A percentile compares a stretch with the other conserved stretches of the same genome.
These are phyloP conservation scores for Corchorus capsularis DNA, from an alignment of 345 rosid species.

Conservation along the genomic window DNA sequence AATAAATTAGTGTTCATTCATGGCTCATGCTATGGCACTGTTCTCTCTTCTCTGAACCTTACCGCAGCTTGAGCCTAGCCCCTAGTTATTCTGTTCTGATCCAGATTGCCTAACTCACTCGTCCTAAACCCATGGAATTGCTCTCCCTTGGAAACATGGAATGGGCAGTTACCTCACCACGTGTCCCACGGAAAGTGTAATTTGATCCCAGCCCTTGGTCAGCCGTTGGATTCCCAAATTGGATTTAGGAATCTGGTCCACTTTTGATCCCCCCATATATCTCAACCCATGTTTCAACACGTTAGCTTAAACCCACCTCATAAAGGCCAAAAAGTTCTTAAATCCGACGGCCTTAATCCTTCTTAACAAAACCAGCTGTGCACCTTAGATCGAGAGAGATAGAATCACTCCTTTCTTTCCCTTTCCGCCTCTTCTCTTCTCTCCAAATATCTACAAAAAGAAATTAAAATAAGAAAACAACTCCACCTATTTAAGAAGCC, in stretches of 20 bases:
- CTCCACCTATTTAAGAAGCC: neutral
- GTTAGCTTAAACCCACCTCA: slow-evolving; percentile 18
- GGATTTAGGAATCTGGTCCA: slow-evolving; percentile 33
- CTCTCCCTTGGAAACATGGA: slow-evolving; percentile 21
- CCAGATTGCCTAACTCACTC: neutral
- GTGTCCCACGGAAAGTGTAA: neutral
- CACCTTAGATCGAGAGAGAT: slow-evolving; percentile 17
- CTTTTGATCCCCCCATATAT: slow-evolving; percentile 17
- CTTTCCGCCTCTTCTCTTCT: neutral
- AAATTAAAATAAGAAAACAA: neutral
- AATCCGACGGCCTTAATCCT: slow-evolving; percentile 38
- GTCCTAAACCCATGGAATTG: neutral
- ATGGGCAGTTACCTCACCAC: slow-evolving; percentile 18
- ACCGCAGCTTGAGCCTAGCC: slow-evolving; percentile 10
- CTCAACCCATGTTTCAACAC: slow-evolving; percentile 25
- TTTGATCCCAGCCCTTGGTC: neutral
- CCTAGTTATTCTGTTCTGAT: neutral
- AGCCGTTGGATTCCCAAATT: slow-evolving; percentile 31
- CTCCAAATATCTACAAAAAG: slow-evolving; percentile 8
- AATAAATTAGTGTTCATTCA: no score
- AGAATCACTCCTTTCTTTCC: neutral
- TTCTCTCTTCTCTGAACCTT: neutral
- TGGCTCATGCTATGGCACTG: no score
- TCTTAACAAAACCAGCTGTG: slow-evolving; percentile 20
- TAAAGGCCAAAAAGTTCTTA: slow-evolving; percentile 5